Conservation (phyloP, 257 asterid genomes). For the Prunella vulgaris region DNA sequence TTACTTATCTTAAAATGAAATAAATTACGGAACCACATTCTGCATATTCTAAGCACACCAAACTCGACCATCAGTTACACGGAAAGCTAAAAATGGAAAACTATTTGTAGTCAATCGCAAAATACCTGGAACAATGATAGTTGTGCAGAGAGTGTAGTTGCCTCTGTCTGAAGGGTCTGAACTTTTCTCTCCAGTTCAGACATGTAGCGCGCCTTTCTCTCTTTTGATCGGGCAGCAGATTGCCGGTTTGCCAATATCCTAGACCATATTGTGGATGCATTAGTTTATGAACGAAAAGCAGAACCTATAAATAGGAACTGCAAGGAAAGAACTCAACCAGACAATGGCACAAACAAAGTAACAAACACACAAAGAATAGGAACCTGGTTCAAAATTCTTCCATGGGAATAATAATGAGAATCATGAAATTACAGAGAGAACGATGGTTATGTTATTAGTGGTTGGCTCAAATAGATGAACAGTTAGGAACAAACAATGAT, state of each 20-base stretch:
- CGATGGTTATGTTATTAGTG: not conserved
- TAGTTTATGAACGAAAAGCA: not conserved
- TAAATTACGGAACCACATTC: too few relatives aligned
- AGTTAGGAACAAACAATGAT: not conserved
- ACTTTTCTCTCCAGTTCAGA: conserved; percentile 95
- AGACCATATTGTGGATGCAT: not conserved
- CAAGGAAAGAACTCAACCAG: not conserved
- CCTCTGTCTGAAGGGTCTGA: conserved; percentile 91
- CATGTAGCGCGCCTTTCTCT: conserved; percentile 76
- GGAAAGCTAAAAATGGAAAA: not conserved
- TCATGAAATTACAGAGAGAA: not conserved
- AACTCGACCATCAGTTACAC: not conserved
- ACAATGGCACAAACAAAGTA: not conserved
- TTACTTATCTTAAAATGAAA: not conserved
- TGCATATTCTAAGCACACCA: not conserved
- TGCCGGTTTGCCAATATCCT: conserved; percentile 96
- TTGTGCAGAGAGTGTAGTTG: conserved; percentile 88
- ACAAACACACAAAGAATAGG: not conserved
- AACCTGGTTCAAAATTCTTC: not conserved
- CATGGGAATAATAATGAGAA: not conserved
- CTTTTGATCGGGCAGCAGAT: conserved; percentile 93
- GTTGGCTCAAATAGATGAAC: not conserved
- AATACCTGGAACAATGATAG: conserved; percentile 71
- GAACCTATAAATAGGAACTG: not conserved
- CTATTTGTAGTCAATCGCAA: not conserved